Evolutionary conservation across 495 filamentous ascomycete genomes (phyloP), one percentile per base, ranked within the genome.

Genomic region (Xylaria nigripes): DNA sequence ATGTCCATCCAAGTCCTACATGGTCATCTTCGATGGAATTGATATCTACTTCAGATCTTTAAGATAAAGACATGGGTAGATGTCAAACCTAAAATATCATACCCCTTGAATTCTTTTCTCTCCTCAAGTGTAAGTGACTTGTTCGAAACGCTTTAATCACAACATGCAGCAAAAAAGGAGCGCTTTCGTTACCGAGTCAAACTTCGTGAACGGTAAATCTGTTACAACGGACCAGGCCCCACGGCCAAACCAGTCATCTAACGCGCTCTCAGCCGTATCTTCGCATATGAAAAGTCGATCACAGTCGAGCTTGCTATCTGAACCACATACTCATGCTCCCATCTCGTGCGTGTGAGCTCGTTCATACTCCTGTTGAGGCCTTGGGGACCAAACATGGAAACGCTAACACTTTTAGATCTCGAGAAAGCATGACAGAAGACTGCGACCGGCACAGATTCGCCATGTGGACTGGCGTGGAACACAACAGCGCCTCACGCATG

Each of bases 391-490:
- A n/a, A 21, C 41, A 44, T 45, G 30, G 30, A 10, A 38, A 41
- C 57, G 43, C 70, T 74, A 53, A 73, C 58, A 36, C 56, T 54
- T 48, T 19, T 61, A 76, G 74, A 45, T 68, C 70, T 52, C 68
- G 66, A 52, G 68, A 73, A 44, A 69, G 23, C 18, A 47, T 67
- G 6, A 61, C 63, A 29, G 71, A 76, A 40, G 72, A 74, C 50
- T 77, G 75, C 57, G 72, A 72, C 5, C 60, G 66, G 24, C 67
- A 75, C 50, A 61, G 73, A 27, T 77, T 76, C 58, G 74, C 76
- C 55, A 72, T 74, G 51, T 77, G 74, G 74, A 70, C 72, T 36
- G 73, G 73, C 40, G 67, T 75, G 41, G 75, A 75, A 55, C 72
- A 73, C 61, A 77, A 76, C 56, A 69, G 64, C 32, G 71, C 65